Evolutionary conservation across 1,284 basidiomycete species (phyloP).

Genomic region (Puccinia triticina): DNA sequence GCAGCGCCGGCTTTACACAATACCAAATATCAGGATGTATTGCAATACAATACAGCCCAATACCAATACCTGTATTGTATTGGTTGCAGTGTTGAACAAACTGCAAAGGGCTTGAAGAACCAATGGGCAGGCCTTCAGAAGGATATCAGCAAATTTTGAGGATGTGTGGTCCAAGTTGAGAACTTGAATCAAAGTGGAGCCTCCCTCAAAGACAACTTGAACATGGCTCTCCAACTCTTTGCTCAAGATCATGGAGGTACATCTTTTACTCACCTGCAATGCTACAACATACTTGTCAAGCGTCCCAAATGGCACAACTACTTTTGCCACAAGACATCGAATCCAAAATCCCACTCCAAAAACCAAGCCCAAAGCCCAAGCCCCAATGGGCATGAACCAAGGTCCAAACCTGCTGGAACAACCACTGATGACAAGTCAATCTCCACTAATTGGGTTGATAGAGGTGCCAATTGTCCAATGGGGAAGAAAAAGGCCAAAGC

Average conservation of each 20-base stretch:
- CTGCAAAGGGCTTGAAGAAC: neutral
- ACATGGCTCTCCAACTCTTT: neutral
- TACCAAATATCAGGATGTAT: too few relatives aligned
- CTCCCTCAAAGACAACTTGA: conserved; percentile 12
- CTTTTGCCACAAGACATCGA: neutral
- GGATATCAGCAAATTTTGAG: conserved; percentile 6
- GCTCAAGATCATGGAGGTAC: neutral
- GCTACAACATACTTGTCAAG: neutral
- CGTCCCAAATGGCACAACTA: neutral
- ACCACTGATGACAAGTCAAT: too few relatives aligned
- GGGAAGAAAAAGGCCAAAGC: too few relatives aligned
- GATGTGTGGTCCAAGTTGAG: conserved; percentile 9
- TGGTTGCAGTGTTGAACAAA: too few relatives aligned
- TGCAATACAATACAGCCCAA: too few relatives aligned
- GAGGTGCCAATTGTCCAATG: too few relatives aligned
- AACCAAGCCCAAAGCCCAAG: neutral
- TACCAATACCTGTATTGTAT: too few relatives aligned
- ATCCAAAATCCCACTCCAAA: neutral
- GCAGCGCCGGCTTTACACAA: too few relatives aligned
- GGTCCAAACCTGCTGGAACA: neutral
- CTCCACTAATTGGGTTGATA: too few relatives aligned
- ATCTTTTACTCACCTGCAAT: neutral
- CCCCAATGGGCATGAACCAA: neutral
- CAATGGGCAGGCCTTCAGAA: conserved; percentile 14
- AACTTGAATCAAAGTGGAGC: conserved; percentile 10